Base-by-base conservation (phyloP, 2,329 filamentous ascomycete genomes). In the Passalora sequoiae region DNA sequence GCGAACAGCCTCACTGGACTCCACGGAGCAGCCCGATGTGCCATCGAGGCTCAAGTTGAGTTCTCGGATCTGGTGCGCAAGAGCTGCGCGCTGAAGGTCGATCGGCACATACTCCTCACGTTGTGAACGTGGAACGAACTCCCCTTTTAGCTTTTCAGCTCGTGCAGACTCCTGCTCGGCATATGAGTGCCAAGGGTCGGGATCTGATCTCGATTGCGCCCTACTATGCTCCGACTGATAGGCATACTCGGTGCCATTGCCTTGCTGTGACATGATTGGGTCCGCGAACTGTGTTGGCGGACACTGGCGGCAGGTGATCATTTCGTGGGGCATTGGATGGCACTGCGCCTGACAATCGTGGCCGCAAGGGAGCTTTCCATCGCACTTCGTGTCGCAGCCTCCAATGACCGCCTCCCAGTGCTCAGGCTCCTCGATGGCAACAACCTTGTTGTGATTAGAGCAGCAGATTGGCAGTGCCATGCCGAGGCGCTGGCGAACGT, bases 401-500 rank as follows among this genome's bases (percentile, higher is more conserved):
- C 76, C 80, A 40, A 69, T 65, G 10, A 73, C 68, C 1, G 61
- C 61, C 3, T 65, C 56, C 76, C 78, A 86, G 13, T 79, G 72
- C 1, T 71, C 63, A 0, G 75, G 65, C 8, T 75, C 68, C 61
- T 40, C 38, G 43, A 63, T 53, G 20, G 43, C 25, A 10, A 51
- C 48, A 5, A 40, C 13, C 4, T 40, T 46, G 33, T 54, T 40
- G 49, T 64, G 61, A 2, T 57, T 56, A n/a, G 31, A 44, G 52
- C 61, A 63, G 15, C 38, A 40, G 5, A 62, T 32, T 4, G 58
- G 53, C 4, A 63, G 46, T 6, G 36, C 24, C 2, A 51, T 41
- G 19, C 36, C 53, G 10, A 64, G 33, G n/a, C 61, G 56, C n/a
- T 22, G 31, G 7, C 56, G 47, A 37, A 50, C 37, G 16, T 44